Percentiles rank a stretch among this genome's conserved stretches.
Conservation (phyloP, 345 rosid genomes). For the Firmiana major region DNA sequence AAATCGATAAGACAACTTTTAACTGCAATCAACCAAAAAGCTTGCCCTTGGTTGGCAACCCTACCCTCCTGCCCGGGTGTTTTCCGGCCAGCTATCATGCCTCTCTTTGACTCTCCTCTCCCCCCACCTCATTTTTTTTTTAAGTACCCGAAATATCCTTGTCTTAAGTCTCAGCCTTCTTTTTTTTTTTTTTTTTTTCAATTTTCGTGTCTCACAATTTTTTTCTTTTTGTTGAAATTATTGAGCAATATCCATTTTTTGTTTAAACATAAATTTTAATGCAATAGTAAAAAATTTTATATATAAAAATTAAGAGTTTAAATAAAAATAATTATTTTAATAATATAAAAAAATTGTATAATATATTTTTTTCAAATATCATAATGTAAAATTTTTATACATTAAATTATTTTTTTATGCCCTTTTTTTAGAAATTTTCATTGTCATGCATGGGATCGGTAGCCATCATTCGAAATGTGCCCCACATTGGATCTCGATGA, state of each 20-base stretch:
- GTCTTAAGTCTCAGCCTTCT: background rate
- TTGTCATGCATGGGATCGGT: constrained; percentile 25
- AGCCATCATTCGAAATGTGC: constrained; percentile 21
- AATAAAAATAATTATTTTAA: too few species aligned
- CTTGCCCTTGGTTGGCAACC: constrained; percentile 21
- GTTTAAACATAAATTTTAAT: too few species aligned
- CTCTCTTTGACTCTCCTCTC: constrained; percentile 18
- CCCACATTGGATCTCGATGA: constrained; percentile 36
- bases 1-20: constrained; percentile 33
- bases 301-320: too few species aligned
- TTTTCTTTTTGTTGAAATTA: constrained; percentile 8
- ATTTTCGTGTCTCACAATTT: background rate
- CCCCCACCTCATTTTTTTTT: background rate
- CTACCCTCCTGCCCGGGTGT: background rate
- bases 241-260: constrained; percentile 8
- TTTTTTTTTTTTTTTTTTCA: background rate
- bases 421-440: constrained; percentile 8
- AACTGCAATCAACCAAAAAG: constrained; percentile 22
- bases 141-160: background rate
- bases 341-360: too few species aligned
- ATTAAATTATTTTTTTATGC: too few species aligned
- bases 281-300: too few species aligned
- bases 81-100: constrained; percentile 24
- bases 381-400: too few species aligned
- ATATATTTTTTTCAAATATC: too few species aligned